Conservation (phyloP, 2,329 filamentous ascomycete genomes). For the Sordariomycetes sp. region DNA sequence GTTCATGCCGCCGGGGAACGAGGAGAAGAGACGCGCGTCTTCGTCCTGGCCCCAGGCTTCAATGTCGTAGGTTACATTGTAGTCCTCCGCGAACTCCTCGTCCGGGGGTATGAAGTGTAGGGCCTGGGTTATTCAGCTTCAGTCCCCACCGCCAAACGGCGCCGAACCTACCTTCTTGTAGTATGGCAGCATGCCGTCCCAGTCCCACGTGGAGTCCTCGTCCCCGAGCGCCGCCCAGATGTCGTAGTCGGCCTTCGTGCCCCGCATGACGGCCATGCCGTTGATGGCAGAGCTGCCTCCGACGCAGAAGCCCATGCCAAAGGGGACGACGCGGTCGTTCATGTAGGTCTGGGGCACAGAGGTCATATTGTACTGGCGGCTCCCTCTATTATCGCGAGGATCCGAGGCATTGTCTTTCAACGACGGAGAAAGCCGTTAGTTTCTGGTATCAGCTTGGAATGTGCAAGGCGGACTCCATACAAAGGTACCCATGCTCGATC, state of each 20-base stretch:
- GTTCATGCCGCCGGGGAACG: not conserved
- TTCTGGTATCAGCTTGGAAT: not conserved
- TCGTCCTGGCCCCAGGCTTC: slow-evolving; percentile 9
- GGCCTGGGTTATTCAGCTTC: not conserved
- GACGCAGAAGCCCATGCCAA: slow-evolving; percentile 9
- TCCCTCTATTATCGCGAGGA: not conserved
- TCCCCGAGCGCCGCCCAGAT: slow-evolving; percentile 16
- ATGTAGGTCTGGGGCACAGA: slow-evolving; percentile 9
- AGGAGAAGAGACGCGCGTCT: slow-evolving; percentile 7
- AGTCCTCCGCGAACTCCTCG: slow-evolving; percentile 8
- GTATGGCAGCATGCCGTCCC: slow-evolving; percentile 14
- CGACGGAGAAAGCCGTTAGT: not conserved
- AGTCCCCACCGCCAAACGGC: not conserved
- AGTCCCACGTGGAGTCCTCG: slow-evolving; percentile 13
- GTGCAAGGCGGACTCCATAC: not conserved
- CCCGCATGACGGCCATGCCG: slow-evolving; percentile 21
- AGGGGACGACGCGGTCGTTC: slow-evolving; percentile 3
- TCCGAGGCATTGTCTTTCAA: slow-evolving; percentile 1
- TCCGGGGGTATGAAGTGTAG: slow-evolving; percentile 6
- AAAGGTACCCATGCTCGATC: slow-evolving; percentile 6
- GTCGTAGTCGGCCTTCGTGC: slow-evolving; percentile 16
- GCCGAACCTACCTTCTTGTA: slow-evolving; percentile 11
- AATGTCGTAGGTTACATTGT: slow-evolving; percentile 10
- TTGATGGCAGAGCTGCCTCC: slow-evolving; percentile 27
- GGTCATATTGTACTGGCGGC: slow-evolving; percentile 2